Evolutionary conservation across 2,329 filamentous ascomycete species (phyloP).

Genomic region (Cordyceps fumosorosea): DNA sequence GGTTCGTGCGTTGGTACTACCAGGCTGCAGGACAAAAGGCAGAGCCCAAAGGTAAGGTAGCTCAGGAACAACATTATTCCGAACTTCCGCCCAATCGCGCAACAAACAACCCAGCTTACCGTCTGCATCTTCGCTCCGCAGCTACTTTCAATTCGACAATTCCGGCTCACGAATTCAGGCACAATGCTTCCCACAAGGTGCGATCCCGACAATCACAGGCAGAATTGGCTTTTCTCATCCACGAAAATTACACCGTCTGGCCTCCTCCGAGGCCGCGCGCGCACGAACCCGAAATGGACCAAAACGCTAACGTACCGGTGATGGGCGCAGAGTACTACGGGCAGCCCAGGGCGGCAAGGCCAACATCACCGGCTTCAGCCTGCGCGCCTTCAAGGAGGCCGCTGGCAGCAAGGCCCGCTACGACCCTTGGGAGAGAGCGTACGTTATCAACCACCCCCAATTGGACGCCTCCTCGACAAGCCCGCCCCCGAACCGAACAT

Average conservation of each 20-base stretch:
- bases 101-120: slow-evolving; percentile 12
- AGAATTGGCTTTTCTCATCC: neutral
- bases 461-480: neutral
- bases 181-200: slow-evolving; percentile 37
- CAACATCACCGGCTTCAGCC: slow-evolving; percentile 90
- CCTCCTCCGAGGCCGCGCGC: neutral
- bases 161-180: slow-evolving; percentile 16
- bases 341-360: slow-evolving; percentile 48
- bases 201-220: slow-evolving; percentile 4
- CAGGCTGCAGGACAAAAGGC: neutral
- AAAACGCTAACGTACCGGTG: neutral
- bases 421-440: slow-evolving; percentile 63
- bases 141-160: neutral
- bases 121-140: neutral
- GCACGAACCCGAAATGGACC: neutral
- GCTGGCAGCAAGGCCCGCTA: slow-evolving; percentile 52
- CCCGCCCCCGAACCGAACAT: neutral
- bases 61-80: slow-evolving; percentile 9
- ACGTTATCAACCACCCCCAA: slow-evolving; percentile 21
- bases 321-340: slow-evolving; percentile 37
- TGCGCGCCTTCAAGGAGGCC: slow-evolving; percentile 69
- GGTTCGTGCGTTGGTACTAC: slow-evolving; percentile 1
- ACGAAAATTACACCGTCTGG: neutral
- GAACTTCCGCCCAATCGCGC: slow-evolving; percentile 1
- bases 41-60: neutral